These are phyloP conservation scores for Podila minutissima DNA, from an alignment of 192 early-diverging fungal genomes.

Conservation along the genomic window DNA sequence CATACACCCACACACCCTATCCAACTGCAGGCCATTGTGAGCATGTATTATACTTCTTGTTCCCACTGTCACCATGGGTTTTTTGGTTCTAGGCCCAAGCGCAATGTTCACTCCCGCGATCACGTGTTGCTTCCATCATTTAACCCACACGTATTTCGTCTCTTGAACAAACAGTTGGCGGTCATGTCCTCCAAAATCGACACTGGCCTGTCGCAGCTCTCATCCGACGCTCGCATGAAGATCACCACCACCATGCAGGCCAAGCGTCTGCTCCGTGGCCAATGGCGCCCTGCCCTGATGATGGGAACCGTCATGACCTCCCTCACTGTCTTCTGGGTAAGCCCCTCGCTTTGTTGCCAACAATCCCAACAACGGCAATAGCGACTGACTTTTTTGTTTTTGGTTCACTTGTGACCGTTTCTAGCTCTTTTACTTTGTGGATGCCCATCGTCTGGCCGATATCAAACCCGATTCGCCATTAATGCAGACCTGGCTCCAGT, in stretches of 20 bases:
- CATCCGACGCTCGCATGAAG: constrained; percentile 31
- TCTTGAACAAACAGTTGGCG: constrained; percentile 9
- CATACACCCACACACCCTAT: too few species aligned
- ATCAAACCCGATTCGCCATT: not conserved
- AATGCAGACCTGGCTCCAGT: constrained; percentile 12
- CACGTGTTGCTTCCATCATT: too few species aligned
- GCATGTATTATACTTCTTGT: too few species aligned
- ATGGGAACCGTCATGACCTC: constrained; percentile 23
- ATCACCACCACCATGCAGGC: constrained; percentile 42
- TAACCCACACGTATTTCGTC: not conserved
- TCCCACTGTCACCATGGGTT: too few species aligned
- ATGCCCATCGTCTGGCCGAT: constrained; percentile 25
- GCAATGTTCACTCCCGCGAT: too few species aligned
- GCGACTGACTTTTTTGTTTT: not conserved
- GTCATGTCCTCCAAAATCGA: constrained; percentile 43
- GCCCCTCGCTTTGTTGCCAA: not conserved
- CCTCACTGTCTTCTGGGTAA: constrained; percentile 42
- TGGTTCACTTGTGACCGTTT: not conserved
- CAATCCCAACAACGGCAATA: not conserved
- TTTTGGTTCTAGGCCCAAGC: too few species aligned
- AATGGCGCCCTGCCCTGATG: constrained; percentile 50
- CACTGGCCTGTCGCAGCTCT: constrained; percentile 33
- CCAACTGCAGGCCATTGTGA: too few species aligned
- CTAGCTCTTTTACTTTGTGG: constrained; percentile 34
- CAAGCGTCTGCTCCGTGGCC: constrained; percentile 42